A percentile compares a stretch with the other conserved stretches of the same genome.
Evolutionary conservation across 2,329 filamentous ascomycete genomes (phyloP).

Genomic region (Zalaria obscura): DNA sequence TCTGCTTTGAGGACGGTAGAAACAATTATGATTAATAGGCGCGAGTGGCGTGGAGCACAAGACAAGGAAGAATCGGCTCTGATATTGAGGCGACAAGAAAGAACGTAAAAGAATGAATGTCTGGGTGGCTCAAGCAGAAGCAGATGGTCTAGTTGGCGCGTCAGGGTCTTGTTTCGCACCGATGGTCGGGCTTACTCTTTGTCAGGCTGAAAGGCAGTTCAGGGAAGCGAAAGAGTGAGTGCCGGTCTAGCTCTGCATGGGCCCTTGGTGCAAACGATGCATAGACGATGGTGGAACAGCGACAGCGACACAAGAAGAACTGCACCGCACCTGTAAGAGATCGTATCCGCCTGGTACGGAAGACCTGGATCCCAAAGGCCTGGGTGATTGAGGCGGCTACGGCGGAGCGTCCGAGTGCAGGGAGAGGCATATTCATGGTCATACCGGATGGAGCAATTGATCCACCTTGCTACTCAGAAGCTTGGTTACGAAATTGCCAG

Average conservation of each 20-base stretch:
- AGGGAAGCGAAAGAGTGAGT: not conserved
- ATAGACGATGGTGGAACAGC: no score
- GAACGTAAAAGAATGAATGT: no score
- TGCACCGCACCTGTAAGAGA: not conserved
- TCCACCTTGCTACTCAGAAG: not conserved
- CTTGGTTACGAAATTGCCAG: not conserved
- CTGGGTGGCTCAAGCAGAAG: no score
- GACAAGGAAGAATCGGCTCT: no score
- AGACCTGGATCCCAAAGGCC: not conserved
- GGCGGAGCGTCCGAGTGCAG: not conserved
- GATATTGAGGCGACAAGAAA: no score
- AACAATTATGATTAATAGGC: not conserved
- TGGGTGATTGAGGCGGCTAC: not conserved
- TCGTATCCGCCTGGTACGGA: not conserved
- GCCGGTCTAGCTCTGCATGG: not conserved
- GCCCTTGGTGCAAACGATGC: no score
- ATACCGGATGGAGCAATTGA: not conserved
- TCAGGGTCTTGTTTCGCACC: no score
- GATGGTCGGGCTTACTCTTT: no score
- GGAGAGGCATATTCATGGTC: not conserved
- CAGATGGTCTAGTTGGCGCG: no score
- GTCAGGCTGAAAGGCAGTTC: not conserved
- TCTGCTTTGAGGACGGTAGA: not conserved
- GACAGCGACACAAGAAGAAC: no score
- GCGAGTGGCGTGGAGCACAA: not conserved